Base-by-base conservation (phyloP, 2,329 filamentous ascomycete genomes). In the Trichoderma semiorbis region DNA sequence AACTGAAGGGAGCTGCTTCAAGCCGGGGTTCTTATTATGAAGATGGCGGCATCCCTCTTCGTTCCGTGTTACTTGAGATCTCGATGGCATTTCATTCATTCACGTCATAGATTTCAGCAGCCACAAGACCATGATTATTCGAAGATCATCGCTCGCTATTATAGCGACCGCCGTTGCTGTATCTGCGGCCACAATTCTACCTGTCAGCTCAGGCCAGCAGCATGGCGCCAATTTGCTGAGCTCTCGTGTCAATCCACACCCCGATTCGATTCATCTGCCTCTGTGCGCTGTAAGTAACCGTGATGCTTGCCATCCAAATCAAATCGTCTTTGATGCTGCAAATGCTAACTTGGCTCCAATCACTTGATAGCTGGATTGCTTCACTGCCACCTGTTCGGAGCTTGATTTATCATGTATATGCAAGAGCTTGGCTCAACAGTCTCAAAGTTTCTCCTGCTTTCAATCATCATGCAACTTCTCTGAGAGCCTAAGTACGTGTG, bases 331-430 rank as follows among this genome's bases (percentile, higher is more conserved):
- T 21, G 7, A 39, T 36, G 21, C 18, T n/a, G 8, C 21, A 47
- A 21, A 34, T 21, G 18, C 53, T 66, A 66, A 71, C 50, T 30
- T 2, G 32, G 21, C 14, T 16, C 16, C 16, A 5, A 6, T 11
- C 11, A 18, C 18, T 32, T 36, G 30, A 47, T 32, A 71, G 70
- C 55, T 61, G 28, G 21, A 39, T n/a, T 71, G 70, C 43, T 58
- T 71, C 21, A 53, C 55, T 2, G 14, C 50, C 10, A 16, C 43
- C 26, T 71, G 70, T 43, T 36, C 39, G 3, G 57, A 62, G 4
- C 36, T 58, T 36, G 70, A 67, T 67, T 30, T 39, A 34, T 36
- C 70, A 5, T 71, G 70, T 24, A 24, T 67, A 43, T 71, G 70
- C 63, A 58, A 50, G 62, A 53, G 57, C 43, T 50, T 50, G 39